A percentile compares a stretch with the other conserved stretches of the same genome.
Evolutionary conservation across 1,284 basidiomycete species (phyloP).

Genomic region (Trametes pubescens): DNA sequence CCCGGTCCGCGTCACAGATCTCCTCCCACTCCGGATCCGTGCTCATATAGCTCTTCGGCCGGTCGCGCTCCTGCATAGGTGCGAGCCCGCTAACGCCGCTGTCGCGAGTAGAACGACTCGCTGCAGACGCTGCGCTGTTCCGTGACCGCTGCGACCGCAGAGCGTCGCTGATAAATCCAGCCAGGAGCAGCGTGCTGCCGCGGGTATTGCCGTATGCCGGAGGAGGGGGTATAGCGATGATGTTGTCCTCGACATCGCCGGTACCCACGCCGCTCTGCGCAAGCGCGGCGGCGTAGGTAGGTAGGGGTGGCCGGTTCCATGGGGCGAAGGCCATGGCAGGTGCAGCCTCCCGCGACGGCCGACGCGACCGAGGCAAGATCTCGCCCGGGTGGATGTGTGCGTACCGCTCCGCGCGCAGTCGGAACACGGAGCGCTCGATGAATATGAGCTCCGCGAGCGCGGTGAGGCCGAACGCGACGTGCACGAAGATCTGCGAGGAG

Average conservation of each 20-base stretch:
- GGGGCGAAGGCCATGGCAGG: slow-evolving; percentile 61
- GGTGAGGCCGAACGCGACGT: slow-evolving; percentile 62
- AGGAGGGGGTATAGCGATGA: slow-evolving; percentile 71
- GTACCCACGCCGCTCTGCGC: slow-evolving; percentile 73
- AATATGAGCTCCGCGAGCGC: slow-evolving; percentile 62
- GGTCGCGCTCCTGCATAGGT: slow-evolving; percentile 23
- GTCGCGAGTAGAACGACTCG: slow-evolving; percentile 25
- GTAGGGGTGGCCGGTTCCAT: slow-evolving; percentile 74
- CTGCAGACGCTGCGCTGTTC: slow-evolving; percentile 25
- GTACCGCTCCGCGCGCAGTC: slow-evolving; percentile 71
- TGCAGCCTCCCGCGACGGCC: slow-evolving; percentile 20
- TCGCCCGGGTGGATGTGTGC: slow-evolving; percentile 63
- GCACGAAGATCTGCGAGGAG: slow-evolving; percentile 58
- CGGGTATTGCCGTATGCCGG: slow-evolving; percentile 78
- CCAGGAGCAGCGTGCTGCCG: slow-evolving; percentile 68
- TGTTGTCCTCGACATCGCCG: slow-evolving; percentile 75
- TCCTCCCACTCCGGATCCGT: slow-evolving; percentile 66
- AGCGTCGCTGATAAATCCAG: slow-evolving; percentile 59
- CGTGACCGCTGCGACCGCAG: slow-evolving; percentile 50
- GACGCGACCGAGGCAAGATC: slow-evolving; percentile 54
- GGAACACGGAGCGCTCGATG: slow-evolving; percentile 68
- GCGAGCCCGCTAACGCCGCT: slow-evolving; percentile 43
- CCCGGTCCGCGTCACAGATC: slow-evolving; percentile 59
- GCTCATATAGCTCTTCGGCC: slow-evolving; percentile 62
- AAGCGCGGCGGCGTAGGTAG: slow-evolving; percentile 75